A percentile compares a stretch with the other conserved stretches of the same genome.
Evolutionary conservation across 2,329 filamentous ascomycete species (phyloP).

Genomic region (Hortaea sp.): DNA sequence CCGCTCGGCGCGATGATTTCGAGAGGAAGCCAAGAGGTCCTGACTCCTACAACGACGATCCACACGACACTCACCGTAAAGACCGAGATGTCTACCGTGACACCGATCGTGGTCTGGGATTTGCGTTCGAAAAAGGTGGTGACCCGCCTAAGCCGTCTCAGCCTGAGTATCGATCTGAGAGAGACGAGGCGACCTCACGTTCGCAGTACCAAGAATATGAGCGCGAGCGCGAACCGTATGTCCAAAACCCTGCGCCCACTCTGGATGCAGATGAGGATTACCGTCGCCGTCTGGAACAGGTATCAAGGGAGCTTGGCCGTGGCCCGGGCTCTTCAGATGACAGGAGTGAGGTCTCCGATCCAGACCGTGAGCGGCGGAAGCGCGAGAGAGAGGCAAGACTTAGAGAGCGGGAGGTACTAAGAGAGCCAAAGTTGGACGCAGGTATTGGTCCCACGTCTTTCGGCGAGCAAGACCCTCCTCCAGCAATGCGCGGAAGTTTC

Average conservation of each 20-base stretch:
- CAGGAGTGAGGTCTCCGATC: slow-evolving; percentile 17
- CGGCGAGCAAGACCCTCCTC: slow-evolving; percentile 9
- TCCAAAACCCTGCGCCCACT: slow-evolving; percentile 14
- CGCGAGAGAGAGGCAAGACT: slow-evolving; percentile 23
- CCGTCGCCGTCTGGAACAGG: slow-evolving; percentile 37
- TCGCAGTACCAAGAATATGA: slow-evolving; percentile 10
- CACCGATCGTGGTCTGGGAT: slow-evolving; percentile 21
- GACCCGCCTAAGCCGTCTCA: slow-evolving; percentile 11
- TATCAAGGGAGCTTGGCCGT: slow-evolving; percentile 35
- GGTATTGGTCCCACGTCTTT: slow-evolving; percentile 7
- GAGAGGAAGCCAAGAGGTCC: slow-evolving; percentile 3
- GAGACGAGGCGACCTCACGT: not conserved
- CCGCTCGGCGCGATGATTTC: slow-evolving; percentile 4
- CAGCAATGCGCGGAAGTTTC: slow-evolving; percentile 13
- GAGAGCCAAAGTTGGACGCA: slow-evolving; percentile 9
- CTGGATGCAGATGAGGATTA: slow-evolving; percentile 43
- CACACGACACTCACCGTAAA: slow-evolving; percentile 11
- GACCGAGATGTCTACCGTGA: slow-evolving; percentile 19
- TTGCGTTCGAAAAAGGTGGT: slow-evolving; percentile 21
- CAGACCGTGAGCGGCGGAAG: slow-evolving; percentile 22
- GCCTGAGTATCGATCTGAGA: not conserved
- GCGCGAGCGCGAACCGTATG: slow-evolving; percentile 11
- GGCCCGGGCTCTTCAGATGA: slow-evolving; percentile 10
- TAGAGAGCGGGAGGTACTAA: slow-evolving; percentile 15
- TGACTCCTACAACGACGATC: slow-evolving; percentile 14